Base-by-base conservation (phyloP, 2,329 filamentous ascomycete genomes). In the Paraphoma sp. region DNA sequence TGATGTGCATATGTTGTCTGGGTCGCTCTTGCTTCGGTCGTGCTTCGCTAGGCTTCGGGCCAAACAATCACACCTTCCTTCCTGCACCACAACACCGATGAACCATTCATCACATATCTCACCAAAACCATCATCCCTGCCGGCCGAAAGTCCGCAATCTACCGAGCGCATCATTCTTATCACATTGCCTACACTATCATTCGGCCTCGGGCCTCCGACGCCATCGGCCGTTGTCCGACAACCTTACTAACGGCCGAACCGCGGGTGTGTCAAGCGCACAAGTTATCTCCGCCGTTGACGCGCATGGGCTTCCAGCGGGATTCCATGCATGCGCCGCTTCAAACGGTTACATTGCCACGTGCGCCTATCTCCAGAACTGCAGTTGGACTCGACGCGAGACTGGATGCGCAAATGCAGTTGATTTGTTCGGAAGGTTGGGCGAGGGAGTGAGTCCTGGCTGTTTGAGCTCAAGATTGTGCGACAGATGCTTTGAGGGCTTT, bases 201-300 rank as follows among this genome's bases (percentile, higher is more conserved):
- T n/a, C n/a, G 41, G 41, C 16, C 18, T 43, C n/a, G n/a, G 41
- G 41, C 33, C n/a, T 16, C n/a, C n/a, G 41, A 17, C 9, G 41
- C 9, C n/a, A n/a, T 43, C 41, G 41, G 41, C 41, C 41, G 18
- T 17, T 43, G 9, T n/a, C 18, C n/a, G 41, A 17, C 40, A 16
- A 29, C 36, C 23, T 41, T 42, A 64, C 54, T 60, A 60, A 62
- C 31, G 47, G n/a, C 28, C 28, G 51, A 56, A 51, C 53, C 51
- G 55, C 49, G 29, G 12, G 45, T 63, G 53, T 61, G 62, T 64
- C 62, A 64, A 53, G 23, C 23, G 29, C 30, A 23, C 23, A 23
- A 23, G 23, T 23, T 23, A 23, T 23, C 23, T 23, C 23, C 38
- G 38, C 48, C 45, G 31, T 43, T 31, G 23, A 48, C 23, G 11